Conservation (phyloP, 371 early-diverging fungal genomes). For the Syncephalastrum sp. region DNA sequence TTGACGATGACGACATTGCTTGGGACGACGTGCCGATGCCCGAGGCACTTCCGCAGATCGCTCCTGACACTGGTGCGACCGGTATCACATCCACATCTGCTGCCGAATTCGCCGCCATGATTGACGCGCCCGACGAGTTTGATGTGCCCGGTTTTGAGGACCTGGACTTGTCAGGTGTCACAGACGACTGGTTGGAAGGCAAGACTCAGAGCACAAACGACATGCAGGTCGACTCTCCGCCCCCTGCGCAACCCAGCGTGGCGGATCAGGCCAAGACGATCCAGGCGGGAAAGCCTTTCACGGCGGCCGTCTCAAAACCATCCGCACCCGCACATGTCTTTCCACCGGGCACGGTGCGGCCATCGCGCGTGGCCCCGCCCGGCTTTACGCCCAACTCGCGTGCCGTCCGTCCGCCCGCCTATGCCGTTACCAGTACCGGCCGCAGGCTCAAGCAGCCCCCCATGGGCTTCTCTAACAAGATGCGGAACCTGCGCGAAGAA, state of each 20-base stretch:
- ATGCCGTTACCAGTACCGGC: constrained; percentile 44
- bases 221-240: not conserved
- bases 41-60: constrained; percentile 1
- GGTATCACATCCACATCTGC: not conserved
- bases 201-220: not conserved
- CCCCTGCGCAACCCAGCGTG: not conserved
- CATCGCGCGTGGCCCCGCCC: constrained; percentile 2
- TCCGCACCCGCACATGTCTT: not conserved
- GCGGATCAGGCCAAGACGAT: not conserved
- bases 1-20: constrained; percentile 36
- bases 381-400: constrained; percentile 15
- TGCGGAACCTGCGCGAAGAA: constrained; percentile 33
- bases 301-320: not conserved
- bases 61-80: not conserved
- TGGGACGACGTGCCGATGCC: constrained; percentile 29
- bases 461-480: constrained; percentile 40
- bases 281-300: not conserved
- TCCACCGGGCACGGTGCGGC: not conserved
- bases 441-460: constrained; percentile 36
- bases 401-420: constrained; percentile 19
- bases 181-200: constrained; percentile 38
- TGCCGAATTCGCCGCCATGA: not conserved
- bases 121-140: constrained; percentile 2
- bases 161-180: constrained; percentile 37
- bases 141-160: constrained; percentile 28